Evolutionary conservation across 2,329 filamentous ascomycete species (phyloP).

Genomic region (Chrysosporium queenslandicum): DNA sequence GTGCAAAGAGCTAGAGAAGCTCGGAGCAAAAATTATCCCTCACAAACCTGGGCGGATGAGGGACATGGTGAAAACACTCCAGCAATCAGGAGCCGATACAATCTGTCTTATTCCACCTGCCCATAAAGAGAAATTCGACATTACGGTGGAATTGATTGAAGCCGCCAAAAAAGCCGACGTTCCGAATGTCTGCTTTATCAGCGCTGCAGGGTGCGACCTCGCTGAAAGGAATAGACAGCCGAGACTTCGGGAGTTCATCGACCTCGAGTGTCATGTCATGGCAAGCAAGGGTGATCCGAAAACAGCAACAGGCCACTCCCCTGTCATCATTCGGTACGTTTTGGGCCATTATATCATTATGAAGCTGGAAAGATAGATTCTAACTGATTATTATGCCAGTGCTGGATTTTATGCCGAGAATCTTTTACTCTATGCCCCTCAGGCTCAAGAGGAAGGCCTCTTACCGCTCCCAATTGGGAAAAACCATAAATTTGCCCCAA

Average conservation of each 20-base stretch:
- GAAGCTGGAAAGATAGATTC: neutral
- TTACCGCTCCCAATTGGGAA: constrained; percentile 41
- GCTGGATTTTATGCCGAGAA: constrained; percentile 46
- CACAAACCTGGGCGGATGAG: constrained; percentile 36
- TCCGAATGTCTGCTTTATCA: constrained; percentile 41
- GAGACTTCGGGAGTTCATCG: constrained; percentile 43
- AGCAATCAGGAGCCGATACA: constrained; percentile 39
- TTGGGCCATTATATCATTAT: neutral
- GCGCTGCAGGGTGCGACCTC: constrained; percentile 43
- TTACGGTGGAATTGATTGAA: constrained; percentile 38
- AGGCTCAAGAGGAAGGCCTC: constrained; percentile 38
- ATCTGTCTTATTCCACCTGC: constrained; percentile 44
- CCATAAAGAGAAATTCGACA: constrained; percentile 39
- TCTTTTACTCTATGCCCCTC: constrained; percentile 40
- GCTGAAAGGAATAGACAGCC: constrained; percentile 43
- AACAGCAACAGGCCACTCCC: constrained; percentile 34
- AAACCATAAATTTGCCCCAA: constrained; percentile 43
- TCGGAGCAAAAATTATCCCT: constrained; percentile 37
- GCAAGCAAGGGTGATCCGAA: constrained; percentile 37
- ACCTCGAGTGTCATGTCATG: constrained; percentile 40
- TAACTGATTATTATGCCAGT: constrained; percentile 21
- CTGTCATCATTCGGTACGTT: constrained; percentile 39
- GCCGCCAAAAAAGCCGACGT: constrained; percentile 40
- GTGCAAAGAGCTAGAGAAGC: constrained; percentile 34
- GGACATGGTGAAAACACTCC: constrained; percentile 33